Evolutionary conservation across 192 early-diverging fungal species (phyloP).

Genomic region (Kappamyces sp.): DNA sequence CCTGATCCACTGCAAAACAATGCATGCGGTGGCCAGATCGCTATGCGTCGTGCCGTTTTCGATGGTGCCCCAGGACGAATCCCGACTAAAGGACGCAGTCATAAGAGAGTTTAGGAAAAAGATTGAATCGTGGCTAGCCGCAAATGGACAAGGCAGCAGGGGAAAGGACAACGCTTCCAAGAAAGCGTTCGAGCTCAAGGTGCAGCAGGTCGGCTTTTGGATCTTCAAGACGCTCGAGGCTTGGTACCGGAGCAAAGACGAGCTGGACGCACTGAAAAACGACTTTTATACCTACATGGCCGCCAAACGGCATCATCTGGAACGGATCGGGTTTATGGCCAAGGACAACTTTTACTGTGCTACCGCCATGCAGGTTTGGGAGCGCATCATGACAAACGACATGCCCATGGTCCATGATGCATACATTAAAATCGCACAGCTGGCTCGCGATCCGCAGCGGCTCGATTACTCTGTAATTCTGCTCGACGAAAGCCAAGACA

Average conservation of each 20-base stretch:
- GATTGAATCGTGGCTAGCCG: no score
- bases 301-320: slow-evolving; percentile 17
- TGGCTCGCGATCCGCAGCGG: slow-evolving; percentile 4
- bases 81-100: slow-evolving; percentile 2
- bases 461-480: slow-evolving; percentile 13
- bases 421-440: slow-evolving; percentile 23
- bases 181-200: neutral
- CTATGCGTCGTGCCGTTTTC: neutral
- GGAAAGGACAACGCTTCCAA: neutral
- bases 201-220: slow-evolving; percentile 9
- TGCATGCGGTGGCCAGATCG: slow-evolving; percentile 15
- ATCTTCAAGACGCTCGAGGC: slow-evolving; percentile 24
- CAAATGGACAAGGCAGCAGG: no score
- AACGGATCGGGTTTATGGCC: neutral
- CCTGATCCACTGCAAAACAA: slow-evolving; percentile 13
- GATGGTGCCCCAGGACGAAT: slow-evolving; percentile 16
- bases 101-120: slow-evolving; percentile 8
- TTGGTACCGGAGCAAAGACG: slow-evolving; percentile 15
- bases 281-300: slow-evolving; percentile 14
- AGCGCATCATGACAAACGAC: slow-evolving; percentile 13
- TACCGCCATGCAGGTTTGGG: slow-evolving; percentile 15
- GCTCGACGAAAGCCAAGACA: slow-evolving; percentile 22
- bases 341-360: slow-evolving; percentile 16
- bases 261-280: slow-evolving; percentile 1
- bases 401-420: slow-evolving; percentile 19